Evolutionary conservation across 2,329 filamentous ascomycete genomes (phyloP).

Genomic region (Tolypocladium ovalisporum): DNA sequence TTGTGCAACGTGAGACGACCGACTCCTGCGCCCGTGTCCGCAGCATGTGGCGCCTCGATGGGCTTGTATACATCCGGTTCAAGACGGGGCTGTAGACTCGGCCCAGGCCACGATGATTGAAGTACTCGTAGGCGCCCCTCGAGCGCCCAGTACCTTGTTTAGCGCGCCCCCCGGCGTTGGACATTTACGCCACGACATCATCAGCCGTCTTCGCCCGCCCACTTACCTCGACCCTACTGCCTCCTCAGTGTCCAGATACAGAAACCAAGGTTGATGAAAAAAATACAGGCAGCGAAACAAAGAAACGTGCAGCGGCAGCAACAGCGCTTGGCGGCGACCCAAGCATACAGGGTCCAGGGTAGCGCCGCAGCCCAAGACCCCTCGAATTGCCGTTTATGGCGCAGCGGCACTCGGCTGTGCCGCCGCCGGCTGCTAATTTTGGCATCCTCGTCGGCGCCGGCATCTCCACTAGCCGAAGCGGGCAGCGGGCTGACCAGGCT

Average conservation of each 20-base stretch:
- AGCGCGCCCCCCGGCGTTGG: neutral
- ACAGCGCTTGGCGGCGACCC: neutral
- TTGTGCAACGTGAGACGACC: neutral
- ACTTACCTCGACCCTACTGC: no score
- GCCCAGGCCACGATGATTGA: neutral
- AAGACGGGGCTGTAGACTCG: neutral
- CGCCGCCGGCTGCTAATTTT: neutral
- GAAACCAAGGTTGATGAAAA: no score
- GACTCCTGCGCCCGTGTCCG: neutral
- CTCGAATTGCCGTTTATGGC: neutral
- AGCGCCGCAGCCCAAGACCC: neutral
- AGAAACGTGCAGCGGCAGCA: neutral
- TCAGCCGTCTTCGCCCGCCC: neutral
- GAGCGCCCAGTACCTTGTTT: no score
- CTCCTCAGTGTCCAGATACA: neutral
- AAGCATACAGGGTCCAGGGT: neutral
- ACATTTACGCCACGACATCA: neutral
- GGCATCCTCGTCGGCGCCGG: neutral
- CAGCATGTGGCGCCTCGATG: neutral
- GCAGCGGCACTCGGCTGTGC: neutral
- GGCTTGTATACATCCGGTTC: neutral
- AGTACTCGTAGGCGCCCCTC: neutral
- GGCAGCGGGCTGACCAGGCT: neutral
- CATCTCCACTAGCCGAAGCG: neutral
- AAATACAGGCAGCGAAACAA: neutral